A percentile compares a stretch with the other conserved stretches of the same genome.
Evolutionary conservation across 2,329 filamentous ascomycete genomes (phyloP).

Genomic region (Tolypocladium album): DNA sequence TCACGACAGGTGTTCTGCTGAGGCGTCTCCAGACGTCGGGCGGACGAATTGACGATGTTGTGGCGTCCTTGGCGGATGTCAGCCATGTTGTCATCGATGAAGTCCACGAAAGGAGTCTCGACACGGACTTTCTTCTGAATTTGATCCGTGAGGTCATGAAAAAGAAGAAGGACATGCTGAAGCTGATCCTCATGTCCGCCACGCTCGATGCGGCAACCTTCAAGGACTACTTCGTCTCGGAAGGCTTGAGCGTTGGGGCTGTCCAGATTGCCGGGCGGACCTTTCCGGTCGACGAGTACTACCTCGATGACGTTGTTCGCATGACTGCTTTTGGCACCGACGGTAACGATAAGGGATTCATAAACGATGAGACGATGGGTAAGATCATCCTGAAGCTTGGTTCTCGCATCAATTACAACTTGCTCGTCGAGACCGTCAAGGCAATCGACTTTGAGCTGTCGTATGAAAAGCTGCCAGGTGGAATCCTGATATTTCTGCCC

Average conservation of each 20-base stretch:
- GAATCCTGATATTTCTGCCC: slow-evolving; percentile 90
- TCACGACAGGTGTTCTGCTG: slow-evolving; percentile 88
- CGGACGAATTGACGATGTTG: slow-evolving; percentile 67
- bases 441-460: slow-evolving; percentile 70
- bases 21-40: slow-evolving; percentile 85
- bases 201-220: slow-evolving; percentile 86
- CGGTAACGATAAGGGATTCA: slow-evolving; percentile 32
- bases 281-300: slow-evolving; percentile 80
- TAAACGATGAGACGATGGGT: slow-evolving; percentile 48
- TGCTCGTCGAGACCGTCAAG: slow-evolving; percentile 70
- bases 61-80: slow-evolving; percentile 74
- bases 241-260: slow-evolving; percentile 57
- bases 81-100: slow-evolving; percentile 95
- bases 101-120: slow-evolving; percentile 88
- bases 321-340: slow-evolving; percentile 60
- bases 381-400: slow-evolving; percentile 64
- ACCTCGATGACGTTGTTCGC: slow-evolving; percentile 76
- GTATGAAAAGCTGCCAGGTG: slow-evolving; percentile 55
- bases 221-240: slow-evolving; percentile 67
- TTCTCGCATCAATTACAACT: slow-evolving; percentile 81
- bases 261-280: slow-evolving; percentile 86
- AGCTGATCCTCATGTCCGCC: slow-evolving; percentile 90
- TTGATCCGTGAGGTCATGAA: slow-evolving; percentile 74
- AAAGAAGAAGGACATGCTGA: slow-evolving; percentile 66
- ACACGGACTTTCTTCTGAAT: slow-evolving; percentile 88